A percentile compares a stretch with the other conserved stretches of the same genome.
Conservation (phyloP, 106 monocot species). For the Acorus calamus region DNA sequence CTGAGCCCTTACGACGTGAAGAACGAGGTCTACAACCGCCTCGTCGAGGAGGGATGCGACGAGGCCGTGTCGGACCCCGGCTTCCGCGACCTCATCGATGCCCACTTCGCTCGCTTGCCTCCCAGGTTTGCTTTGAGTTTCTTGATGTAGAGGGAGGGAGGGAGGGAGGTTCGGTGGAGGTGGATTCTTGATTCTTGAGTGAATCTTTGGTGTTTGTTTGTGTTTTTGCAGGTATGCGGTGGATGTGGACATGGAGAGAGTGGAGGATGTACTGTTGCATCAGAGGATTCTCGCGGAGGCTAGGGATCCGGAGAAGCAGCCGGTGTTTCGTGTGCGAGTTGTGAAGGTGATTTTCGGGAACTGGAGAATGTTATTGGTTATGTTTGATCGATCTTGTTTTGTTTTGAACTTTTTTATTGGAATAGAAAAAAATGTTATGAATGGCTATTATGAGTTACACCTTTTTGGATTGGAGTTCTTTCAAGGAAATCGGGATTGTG, state of each 20-base stretch:
- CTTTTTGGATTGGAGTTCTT: not conserved
- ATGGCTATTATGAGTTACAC: not conserved
- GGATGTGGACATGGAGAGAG: constrained; percentile 66
- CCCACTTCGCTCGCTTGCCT: constrained; percentile 74
- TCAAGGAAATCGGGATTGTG: not conserved
- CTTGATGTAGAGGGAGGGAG: not conserved
- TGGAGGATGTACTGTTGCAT: constrained; percentile 76
- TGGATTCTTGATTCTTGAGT: not conserved
- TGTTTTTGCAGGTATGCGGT: constrained; percentile 38
- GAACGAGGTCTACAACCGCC: constrained; percentile 51
- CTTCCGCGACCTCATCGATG: constrained; percentile 44
- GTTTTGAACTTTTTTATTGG: no score
- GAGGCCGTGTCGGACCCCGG: constrained; percentile 49
- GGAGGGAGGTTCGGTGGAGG: not conserved
- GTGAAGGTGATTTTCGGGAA: constrained; percentile 33
- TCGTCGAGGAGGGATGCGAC: constrained; percentile 47
- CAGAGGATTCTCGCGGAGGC: constrained; percentile 57
- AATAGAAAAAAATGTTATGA: no score
- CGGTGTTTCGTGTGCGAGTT: constrained; percentile 67
- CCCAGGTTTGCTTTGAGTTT: constrained; percentile 23
- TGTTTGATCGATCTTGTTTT: not conserved
- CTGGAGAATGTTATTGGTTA: not conserved
- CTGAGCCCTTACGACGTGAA: constrained; percentile 21
- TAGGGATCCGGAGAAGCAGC: constrained; percentile 53
- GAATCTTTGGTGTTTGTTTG: not conserved